Base-by-base conservation (phyloP, 495 filamentous ascomycete species). In the Podospora comata region DNA sequence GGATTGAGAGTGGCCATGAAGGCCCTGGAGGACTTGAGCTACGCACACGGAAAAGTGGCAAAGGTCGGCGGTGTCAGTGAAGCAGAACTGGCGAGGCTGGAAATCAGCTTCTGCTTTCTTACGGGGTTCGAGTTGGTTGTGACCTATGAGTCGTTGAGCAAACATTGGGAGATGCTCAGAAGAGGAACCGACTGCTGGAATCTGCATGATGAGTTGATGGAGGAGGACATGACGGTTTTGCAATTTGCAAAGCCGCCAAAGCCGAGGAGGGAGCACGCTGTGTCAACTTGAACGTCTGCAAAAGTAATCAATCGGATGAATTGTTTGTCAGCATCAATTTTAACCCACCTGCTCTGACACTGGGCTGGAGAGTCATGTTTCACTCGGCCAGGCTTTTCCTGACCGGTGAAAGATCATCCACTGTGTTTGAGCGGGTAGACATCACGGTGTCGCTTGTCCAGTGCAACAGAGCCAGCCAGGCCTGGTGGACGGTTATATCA, bases 51-150 rank as follows among this genome's bases (percentile, higher is more conserved):
- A 62, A 89, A 92, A 56, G 89, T 97, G 68, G 88, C 96, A 30
- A 90, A 88, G 72, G 95, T 98, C 11, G 96, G 96, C 16, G 95
- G 95, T 2, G 92, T 98, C 32, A 91, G 85, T 71, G 90, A 90
- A 73, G 79, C 78, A 20, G 92, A 97, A 77, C 82, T 99, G 27
- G 89, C 87, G 26, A 84, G 89, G 69, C 79, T 99, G 13, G 94
- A 98, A 83, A 90, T 98, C 67, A 93, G 90, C 74, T 95, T 96
- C 74, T 96, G 92, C 78, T 95, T 93, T 74, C 71, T 95, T 68
- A 89, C 86, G 16, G 87, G 92, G 59, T 96, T 96, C 74, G 91
- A 94, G 69, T 80, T 96, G 59, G 87, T 88, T 23, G 91, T 94
- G 13, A 85, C 86, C 73, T 82, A 84, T 68, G 84, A 89, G 63